Conservation (phyloP, 2,329 filamentous ascomycete species). For the Chaetomium olivaceum region DNA sequence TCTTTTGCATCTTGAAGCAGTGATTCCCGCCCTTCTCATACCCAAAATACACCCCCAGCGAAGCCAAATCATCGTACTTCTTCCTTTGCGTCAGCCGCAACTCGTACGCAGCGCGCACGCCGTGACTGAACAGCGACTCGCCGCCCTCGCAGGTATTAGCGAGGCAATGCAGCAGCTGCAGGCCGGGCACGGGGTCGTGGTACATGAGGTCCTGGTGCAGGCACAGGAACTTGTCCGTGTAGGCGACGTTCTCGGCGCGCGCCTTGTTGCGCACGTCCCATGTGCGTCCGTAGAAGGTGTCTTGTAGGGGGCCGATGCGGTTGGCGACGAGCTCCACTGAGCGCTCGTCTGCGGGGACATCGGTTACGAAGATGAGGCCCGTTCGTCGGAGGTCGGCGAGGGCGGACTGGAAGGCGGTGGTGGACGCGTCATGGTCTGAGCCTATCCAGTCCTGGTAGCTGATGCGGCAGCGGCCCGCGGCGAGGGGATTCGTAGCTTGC, state of each 20-base stretch:
- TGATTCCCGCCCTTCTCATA: conserved; percentile 67
- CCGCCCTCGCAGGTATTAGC: conserved; percentile 78
- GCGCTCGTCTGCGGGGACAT: conserved; percentile 67
- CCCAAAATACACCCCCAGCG: conserved; percentile 63
- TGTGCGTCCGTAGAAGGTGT: conserved; percentile 87
- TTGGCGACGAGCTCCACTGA: conserved; percentile 68
- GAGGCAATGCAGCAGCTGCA: conserved; percentile 88
- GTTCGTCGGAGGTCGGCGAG: conserved; percentile 63
- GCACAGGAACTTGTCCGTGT: conserved; percentile 78
- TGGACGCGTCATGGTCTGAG: no score
- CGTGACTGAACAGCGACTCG: conserved; percentile 83
- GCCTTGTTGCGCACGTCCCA: conserved; percentile 87
- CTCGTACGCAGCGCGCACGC: conserved; percentile 58
- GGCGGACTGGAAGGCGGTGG: conserved; percentile 30
- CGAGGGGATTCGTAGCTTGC: conserved; percentile 42
- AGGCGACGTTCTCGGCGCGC: conserved; percentile 85
- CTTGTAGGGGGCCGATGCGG: conserved; percentile 74
- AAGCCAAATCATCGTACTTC: conserved; percentile 60
- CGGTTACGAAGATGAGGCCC: conserved; percentile 75
- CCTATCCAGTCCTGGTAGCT: conserved; percentile 73
- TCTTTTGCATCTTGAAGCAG: conserved; percentile 57
- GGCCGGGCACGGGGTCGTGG: conserved; percentile 72
- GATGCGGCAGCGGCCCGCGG: conserved; percentile 53
- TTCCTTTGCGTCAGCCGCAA: conserved; percentile 43
- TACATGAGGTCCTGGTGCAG: conserved; percentile 96